Evolutionary conservation across 139 green algal genomes (phyloP), one percentile per base, ranked within the genome.

Genomic region (Monoraphidium neglectum): DNA sequence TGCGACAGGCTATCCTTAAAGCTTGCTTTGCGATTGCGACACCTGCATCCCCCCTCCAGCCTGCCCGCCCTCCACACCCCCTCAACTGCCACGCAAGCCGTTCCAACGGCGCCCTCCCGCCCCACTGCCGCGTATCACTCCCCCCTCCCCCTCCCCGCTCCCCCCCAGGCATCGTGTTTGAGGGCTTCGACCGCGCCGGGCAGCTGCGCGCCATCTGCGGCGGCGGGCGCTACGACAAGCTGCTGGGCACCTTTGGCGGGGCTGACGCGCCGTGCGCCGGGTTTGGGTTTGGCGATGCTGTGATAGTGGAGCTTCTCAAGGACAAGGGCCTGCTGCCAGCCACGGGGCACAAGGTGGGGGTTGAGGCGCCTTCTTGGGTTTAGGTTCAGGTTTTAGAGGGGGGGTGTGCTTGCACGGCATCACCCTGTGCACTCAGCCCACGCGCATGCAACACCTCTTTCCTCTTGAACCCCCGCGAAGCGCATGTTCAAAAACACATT

Each of bases 301-400:
- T 99, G 28, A 98, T 99, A 70, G 86, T 98, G 35, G 96, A 99
- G 87, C 90, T 99, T 62, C 89, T 99, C 21, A 94, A 95, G 76
- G 94, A 99, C 15, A 86, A 80, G 60, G 64, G 77, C 28, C 84
- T 97, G 74, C 74, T 98, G 82, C 93, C 93, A 0, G 54, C 79
- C 6, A 67, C 87, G 3, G 35, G 30, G 46, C 92, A 93, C 54
- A 36, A 88, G 82, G 89, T 90, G 33, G 2, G 47, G n/a, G 62
- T 30, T 49, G 35, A 40, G 30, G n/a, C 3, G 51, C 16, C 51
- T 30, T 40, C 23, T 28, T 62, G 67, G 66, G 30, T 46, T 72
- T 35, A 54, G 10, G 10, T 28, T 60, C 18, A 21, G 21, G 21
- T 28, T 28, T 18, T 21, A 60, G 51, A 21, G 51, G 51, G 21